phyloP scores from a whole-genome alignment of 257 asterid genomes.

The Lycium barbarum region DNA sequence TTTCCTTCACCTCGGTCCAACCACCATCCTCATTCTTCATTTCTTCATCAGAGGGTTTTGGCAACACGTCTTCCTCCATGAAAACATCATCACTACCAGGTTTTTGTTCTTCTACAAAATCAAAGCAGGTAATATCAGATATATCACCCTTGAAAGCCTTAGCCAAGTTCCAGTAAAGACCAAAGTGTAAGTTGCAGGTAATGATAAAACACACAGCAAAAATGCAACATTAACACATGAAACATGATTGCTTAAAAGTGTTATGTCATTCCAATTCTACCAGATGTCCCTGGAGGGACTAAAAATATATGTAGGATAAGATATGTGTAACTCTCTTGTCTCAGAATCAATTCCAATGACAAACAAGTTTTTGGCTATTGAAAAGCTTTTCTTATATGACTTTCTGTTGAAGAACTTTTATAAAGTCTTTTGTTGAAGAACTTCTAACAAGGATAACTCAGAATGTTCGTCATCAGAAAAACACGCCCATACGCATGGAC shows the following conservation, averaged over 20 bases:
- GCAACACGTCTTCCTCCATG: slow-evolving; percentile 87
- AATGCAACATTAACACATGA: slow-evolving; percentile 17
- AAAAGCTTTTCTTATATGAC: not conserved
- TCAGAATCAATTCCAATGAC: slow-evolving; percentile 18
- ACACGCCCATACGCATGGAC: not conserved
- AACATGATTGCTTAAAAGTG: not conserved
- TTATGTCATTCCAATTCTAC: not conserved
- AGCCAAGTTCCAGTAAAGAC: slow-evolving; percentile 11
- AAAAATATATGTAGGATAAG: not conserved
- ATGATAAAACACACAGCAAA: not conserved
- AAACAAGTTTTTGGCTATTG: not conserved
- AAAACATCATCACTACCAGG: slow-evolving; percentile 84
- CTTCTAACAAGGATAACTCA: not conserved
- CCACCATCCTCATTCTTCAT: slow-evolving; percentile 59
- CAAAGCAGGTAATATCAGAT: slow-evolving; percentile 20
- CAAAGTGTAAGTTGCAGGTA: slow-evolving; percentile 1
- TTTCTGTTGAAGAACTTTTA: not conserved
- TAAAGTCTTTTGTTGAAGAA: not conserved
- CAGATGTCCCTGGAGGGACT: not conserved
- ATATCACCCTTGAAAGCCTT: not conserved
- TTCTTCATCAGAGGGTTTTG: slow-evolving; percentile 60
- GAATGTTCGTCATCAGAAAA: not conserved
- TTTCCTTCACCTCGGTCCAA: slow-evolving; percentile 71
- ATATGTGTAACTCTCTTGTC: not conserved
- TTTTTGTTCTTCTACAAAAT: slow-evolving; percentile 64